Evolutionary conservation across 495 filamentous ascomycete species (phyloP), one percentile per base, ranked within the genome.

Genomic region (Podospora sp.): DNA sequence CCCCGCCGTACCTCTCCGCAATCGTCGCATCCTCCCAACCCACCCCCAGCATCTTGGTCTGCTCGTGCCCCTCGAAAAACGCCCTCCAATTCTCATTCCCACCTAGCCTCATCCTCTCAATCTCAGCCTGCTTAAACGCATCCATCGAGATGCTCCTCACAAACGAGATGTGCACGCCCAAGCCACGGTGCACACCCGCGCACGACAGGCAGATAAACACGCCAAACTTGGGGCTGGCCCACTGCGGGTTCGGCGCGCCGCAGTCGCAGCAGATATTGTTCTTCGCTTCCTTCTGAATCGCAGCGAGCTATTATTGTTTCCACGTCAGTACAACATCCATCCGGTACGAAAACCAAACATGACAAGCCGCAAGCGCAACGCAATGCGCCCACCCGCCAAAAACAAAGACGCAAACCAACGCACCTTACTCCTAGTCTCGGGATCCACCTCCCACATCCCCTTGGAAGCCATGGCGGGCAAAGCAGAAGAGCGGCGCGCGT

Each of bases 121-220:
- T 91, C 75, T 97, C 93, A 65, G 82, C 82, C 68, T 86, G 86
- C 76, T 99, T 99, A 82, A 99, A 97, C 65, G 91, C 91, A 83
- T 99, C 95, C 95, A 99, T 99, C 56, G 91, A 96, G 69, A 98
- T 92, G 66, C 88, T 92, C 68, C 95, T 90, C 62, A 99, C 92
- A 80, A 99, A 99, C 74, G 93, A 97, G 74, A 99, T 97, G 82
- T 99, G 95, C 27, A 99, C 95, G 61, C 95, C 95, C 18, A 99
- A 86, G 2, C 92, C 91, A 70, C 95, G 91, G 81, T 99, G 95
- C 27, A 93, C 92, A 68, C 95, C 95, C 58, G 95, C 95, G 81
- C 95, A 99, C 67, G 88, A 91, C 52, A 99, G 88, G 79, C 95
- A 99, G 82, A 98, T 97, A 79, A 99, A 99, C 78, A 96, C 91